These are phyloP conservation scores for Paramecium octaurelia DNA, from an alignment of 73 alveolate species.

Conservation along the genomic window DNA sequence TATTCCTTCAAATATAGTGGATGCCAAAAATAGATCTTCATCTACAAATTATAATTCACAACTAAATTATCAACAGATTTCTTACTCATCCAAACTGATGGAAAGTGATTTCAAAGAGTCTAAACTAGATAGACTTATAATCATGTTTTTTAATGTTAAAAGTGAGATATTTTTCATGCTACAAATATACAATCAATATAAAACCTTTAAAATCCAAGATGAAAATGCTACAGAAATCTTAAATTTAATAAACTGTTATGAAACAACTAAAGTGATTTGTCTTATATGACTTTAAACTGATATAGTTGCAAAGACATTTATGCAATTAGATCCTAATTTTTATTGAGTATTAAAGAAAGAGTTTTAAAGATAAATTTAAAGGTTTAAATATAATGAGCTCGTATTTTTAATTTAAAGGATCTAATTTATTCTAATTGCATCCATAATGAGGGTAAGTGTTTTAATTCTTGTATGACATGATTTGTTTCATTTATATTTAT, in stretches of 20 bases:
- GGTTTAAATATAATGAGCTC: background rate
- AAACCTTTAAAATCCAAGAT: background rate
- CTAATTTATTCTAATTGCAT: background rate
- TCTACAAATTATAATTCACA: background rate
- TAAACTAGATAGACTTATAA: background rate
- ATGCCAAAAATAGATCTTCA: background rate
- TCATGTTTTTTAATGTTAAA: background rate
- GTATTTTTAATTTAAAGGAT: background rate
- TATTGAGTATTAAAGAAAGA: background rate
- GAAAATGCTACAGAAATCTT: background rate
- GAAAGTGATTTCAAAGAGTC: background rate
- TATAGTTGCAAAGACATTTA: background rate
- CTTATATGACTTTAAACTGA: background rate
- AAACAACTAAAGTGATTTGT: slow-evolving; percentile 1
- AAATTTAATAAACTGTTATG: background rate
- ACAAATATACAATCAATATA: background rate
- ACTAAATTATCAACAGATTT: background rate
- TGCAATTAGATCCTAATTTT: background rate
- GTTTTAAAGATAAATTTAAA: slow-evolving; percentile 17
- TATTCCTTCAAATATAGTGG: background rate
- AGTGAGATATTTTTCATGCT: slow-evolving; percentile 10
- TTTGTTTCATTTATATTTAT: background rate
- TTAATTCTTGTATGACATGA: background rate
- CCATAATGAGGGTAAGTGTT: background rate
- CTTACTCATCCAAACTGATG: background rate